Conservation (phyloP, 108 stramenopile genomes). For the Licmophora abbreviata region DNA sequence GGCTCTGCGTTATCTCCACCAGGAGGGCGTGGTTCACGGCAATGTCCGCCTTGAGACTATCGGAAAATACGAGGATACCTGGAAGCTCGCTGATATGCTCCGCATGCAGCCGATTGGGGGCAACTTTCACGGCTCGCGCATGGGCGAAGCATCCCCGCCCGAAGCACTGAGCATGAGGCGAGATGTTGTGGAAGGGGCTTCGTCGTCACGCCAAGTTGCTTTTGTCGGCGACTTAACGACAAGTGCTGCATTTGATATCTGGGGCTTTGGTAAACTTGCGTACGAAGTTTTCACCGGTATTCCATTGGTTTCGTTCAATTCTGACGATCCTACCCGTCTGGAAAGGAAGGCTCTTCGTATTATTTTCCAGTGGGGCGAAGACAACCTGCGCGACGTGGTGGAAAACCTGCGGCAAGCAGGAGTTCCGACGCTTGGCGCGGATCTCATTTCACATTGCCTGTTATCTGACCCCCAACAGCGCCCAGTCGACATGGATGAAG, state of each 20-base stretch:
- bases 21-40: conserved; percentile 61
- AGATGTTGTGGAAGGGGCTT: conserved; percentile 3
- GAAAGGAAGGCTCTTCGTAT: conserved; percentile 18
- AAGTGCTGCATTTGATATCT: conserved; percentile 49
- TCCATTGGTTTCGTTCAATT: conserved; percentile 44
- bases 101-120: conserved; percentile 39
- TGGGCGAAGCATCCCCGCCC: conserved; percentile 51
- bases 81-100: conserved; percentile 57
- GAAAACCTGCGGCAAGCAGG: conserved; percentile 29
- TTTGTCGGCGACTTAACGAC: conserved; percentile 22
- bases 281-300: conserved; percentile 72
- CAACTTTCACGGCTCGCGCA: conserved; percentile 22
- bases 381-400: conserved; percentile 24
- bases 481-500: conserved; percentile 28
- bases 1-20: conserved; percentile 50
- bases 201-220: conserved; percentile 6
- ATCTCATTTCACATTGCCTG: conserved; percentile 51
- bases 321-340: conserved; percentile 8
- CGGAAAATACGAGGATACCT: conserved; percentile 60
- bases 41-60: conserved; percentile 38
- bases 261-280: conserved; percentile 73
- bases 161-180: conserved; percentile 36
- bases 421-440: conserved; percentile 40
- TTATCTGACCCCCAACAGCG: conserved; percentile 23
- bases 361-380: conserved; percentile 35